Evolutionary conservation across 2,329 filamentous ascomycete species (phyloP), one percentile per base, ranked within the genome.

Genomic region (Colletotrichum musae): DNA sequence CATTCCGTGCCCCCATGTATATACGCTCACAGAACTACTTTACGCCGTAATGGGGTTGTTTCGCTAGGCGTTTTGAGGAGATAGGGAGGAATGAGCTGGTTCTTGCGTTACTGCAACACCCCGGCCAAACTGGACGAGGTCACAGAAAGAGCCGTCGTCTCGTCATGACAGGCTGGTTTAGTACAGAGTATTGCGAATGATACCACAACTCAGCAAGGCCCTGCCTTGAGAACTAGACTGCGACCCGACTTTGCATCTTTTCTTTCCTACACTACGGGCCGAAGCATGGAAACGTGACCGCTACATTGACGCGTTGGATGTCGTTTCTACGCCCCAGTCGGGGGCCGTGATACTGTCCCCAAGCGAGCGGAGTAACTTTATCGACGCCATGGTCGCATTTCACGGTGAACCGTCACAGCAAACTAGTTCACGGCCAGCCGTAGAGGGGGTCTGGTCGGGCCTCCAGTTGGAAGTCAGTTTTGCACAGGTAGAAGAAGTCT

Each of bases 131-230:
- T 18, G 45, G 21, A 59, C 21, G 43, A 56, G 61, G 50, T 54
- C 16, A 48, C 45, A 50, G 62, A 56, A 66, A 60, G 54, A 69
- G 66, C 63, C 66, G 50, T 54, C 61, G 66, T 66, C 41, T 53
- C 50, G 39, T 26, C 62, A 57, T 66, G 62, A 58, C 56, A 61
- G 66, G 63, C 62, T 66, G 50, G 45, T 69, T 66, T 50, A 60
- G 66, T 69, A 59, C 66, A 66, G 61, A 65, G 36, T 66, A 66
- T 60, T 62, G 56, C 50, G 43, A 66, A 66, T 69, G 62, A 69
- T 69, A 66, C 61, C 66, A 69, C 61, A 66, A 16, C 39, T 48
- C 39, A 53, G 54, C 24, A 51, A 51, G 50, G 47, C 51, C 48
- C 59, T 69, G 66, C 48, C 41, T 59, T 65, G 16, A n/a, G 16